Evolutionary conservation across 345 rosid genomes (phyloP).

Genomic region (Euphorbia peplus): DNA sequence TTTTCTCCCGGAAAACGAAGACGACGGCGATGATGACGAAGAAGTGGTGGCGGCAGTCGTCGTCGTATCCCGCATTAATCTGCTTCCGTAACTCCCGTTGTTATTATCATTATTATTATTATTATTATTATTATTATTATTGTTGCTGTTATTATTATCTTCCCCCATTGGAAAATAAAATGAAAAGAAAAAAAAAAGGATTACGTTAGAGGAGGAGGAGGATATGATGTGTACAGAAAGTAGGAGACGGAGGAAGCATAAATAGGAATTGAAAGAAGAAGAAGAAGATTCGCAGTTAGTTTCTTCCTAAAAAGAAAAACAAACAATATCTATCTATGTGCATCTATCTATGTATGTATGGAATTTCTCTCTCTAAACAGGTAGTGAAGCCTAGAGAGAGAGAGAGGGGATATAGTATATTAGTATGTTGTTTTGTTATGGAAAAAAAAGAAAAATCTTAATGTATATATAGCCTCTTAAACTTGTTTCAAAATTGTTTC

Average conservation of each 20-base stretch:
- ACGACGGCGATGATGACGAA: constrained; percentile 26
- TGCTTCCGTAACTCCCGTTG: constrained; percentile 62
- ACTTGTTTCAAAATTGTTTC: no score
- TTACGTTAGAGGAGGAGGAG: not conserved
- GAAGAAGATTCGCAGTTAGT: not conserved
- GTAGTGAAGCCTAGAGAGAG: no score
- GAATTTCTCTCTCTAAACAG: not conserved
- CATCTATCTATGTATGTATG: not conserved
- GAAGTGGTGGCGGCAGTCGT: constrained; percentile 36
- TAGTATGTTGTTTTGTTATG: no score
- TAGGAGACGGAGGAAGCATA: not conserved
- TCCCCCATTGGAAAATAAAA: not conserved
- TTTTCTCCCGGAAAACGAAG: constrained; percentile 34
- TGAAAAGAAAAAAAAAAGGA: constrained; percentile 7
- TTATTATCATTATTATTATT: no score
- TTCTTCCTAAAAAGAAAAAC: not conserved
- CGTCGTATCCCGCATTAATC: constrained; percentile 32
- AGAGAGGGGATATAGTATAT: not conserved
- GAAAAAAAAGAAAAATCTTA: no score
- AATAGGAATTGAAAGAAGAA: not conserved
- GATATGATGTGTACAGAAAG: no score
- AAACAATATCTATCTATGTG: no score
- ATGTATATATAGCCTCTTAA: no score
- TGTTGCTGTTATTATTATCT: constrained; percentile 59
- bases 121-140: no score